These are phyloP conservation scores for Boletus sp. DNA, from an alignment of 768 basidiomycete species.

Conservation along the genomic window DNA sequence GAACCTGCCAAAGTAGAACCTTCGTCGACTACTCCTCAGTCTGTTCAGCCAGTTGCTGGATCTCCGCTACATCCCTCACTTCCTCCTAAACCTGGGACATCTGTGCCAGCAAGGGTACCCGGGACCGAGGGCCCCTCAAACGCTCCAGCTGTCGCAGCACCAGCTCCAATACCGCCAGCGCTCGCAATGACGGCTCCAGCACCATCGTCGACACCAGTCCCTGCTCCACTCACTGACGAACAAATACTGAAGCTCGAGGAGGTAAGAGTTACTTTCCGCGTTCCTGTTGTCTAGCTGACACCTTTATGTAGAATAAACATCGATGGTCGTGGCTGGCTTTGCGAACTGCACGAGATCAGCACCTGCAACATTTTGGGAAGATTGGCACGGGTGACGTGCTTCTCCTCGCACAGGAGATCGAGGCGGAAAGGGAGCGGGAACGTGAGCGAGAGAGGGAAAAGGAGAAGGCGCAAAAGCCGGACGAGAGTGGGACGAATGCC, in stretches of 20 bases:
- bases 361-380: constrained; percentile 76
- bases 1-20: constrained; percentile 24
- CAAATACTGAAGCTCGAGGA: constrained; percentile 61
- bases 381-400: constrained; percentile 77
- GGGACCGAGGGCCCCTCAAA: constrained; percentile 33
- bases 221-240: constrained; percentile 39
- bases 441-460: constrained; percentile 36
- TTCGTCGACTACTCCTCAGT: background rate
- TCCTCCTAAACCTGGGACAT: constrained; percentile 63
- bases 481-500: constrained; percentile 17
- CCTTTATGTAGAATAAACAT: constrained; percentile 60
- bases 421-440: constrained; percentile 36
- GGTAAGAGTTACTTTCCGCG: constrained; percentile 32
- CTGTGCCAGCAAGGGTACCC: constrained; percentile 29
- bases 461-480: constrained; percentile 27
- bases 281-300: constrained; percentile 12
- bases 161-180: constrained; percentile 8
- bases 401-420: constrained; percentile 37
- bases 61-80: constrained; percentile 65
- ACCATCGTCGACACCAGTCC: constrained; percentile 17
- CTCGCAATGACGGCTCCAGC: constrained; percentile 17
- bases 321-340: constrained; percentile 80
- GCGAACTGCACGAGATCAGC: constrained; percentile 67
- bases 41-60: constrained; percentile 19
- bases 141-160: constrained; percentile 8